Evolutionary conservation across 2,329 filamentous ascomycete genomes (phyloP).

Genomic region (Penicillium sp.): DNA sequence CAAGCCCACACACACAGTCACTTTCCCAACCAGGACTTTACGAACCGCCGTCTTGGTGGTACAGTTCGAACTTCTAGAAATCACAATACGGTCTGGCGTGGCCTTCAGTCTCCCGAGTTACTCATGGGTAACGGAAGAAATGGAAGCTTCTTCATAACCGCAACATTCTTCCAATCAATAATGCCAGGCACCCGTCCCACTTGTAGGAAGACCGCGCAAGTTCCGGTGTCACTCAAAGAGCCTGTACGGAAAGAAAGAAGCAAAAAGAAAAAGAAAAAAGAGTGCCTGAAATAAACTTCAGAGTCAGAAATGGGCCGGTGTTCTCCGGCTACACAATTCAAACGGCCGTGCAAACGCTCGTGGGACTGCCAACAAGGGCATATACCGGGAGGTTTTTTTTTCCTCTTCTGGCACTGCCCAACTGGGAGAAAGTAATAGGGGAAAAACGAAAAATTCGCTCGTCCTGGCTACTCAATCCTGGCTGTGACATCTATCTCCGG

Average conservation of each 20-base stretch:
- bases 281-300: neutral
- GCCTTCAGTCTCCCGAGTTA: constrained; percentile 4
- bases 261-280: neutral
- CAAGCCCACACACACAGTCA: neutral
- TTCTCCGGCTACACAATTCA: constrained; percentile 14
- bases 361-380: neutral
- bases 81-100: constrained; percentile 17
- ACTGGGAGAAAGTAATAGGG: neutral
- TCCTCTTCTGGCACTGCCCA: neutral
- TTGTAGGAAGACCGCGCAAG: constrained; percentile 6
- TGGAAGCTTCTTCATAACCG: constrained; percentile 14
- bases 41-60: constrained; percentile 5
- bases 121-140: constrained; percentile 18
- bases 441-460: neutral
- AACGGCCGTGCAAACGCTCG: constrained; percentile 22
- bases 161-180: neutral
- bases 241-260: neutral
- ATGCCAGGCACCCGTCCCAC: constrained; percentile 3
- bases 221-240: constrained; percentile 4
- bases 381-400: neutral
- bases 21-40: constrained; percentile 2
- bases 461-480: neutral
- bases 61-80: constrained; percentile 18
- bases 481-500: neutral
- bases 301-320: constrained; percentile 12